A percentile compares a stretch with the other conserved stretches of the same genome.
These are phyloP conservation scores for Scleroderma bovista DNA, from an alignment of 768 basidiomycete species.

Conservation along the genomic window DNA sequence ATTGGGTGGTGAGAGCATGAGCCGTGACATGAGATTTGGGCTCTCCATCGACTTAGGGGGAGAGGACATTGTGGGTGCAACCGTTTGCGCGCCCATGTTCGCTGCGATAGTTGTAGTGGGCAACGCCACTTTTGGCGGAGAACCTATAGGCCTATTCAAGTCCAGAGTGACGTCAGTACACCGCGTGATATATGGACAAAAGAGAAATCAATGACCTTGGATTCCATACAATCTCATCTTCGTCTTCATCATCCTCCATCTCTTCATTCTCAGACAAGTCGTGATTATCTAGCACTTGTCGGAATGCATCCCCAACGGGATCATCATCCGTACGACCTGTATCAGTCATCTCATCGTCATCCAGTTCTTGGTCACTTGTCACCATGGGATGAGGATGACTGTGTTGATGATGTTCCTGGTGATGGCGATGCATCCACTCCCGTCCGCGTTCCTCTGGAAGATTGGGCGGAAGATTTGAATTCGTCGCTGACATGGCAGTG, in stretches of 20 bases:
- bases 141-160: background rate
- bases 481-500: conserved; percentile 3
- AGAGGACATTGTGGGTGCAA: background rate
- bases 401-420: background rate
- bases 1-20: background rate
- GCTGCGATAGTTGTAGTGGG: conserved; percentile 17
- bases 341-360: conserved; percentile 62
- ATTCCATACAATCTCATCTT: conserved; percentile 73
- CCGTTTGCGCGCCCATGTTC: background rate
- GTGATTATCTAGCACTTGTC: conserved; percentile 39
- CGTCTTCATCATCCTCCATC: conserved; percentile 48
- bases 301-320: conserved; percentile 65
- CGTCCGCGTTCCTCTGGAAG: conserved; percentile 4
- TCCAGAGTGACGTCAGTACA: background rate
- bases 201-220: conserved; percentile 42
- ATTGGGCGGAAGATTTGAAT: conserved; percentile 9
- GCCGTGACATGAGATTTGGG: conserved; percentile 8
- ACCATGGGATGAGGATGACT: background rate
- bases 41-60: background rate
- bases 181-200: background rate
- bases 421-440: background rate
- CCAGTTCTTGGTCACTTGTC: conserved; percentile 22
- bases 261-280: conserved; percentile 25
- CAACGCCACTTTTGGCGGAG: conserved; percentile 1
- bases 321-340: conserved; percentile 81